These are phyloP conservation scores for Heterobasidion parviporum DNA, from an alignment of 1,284 basidiomycete species.

Conservation along the genomic window DNA sequence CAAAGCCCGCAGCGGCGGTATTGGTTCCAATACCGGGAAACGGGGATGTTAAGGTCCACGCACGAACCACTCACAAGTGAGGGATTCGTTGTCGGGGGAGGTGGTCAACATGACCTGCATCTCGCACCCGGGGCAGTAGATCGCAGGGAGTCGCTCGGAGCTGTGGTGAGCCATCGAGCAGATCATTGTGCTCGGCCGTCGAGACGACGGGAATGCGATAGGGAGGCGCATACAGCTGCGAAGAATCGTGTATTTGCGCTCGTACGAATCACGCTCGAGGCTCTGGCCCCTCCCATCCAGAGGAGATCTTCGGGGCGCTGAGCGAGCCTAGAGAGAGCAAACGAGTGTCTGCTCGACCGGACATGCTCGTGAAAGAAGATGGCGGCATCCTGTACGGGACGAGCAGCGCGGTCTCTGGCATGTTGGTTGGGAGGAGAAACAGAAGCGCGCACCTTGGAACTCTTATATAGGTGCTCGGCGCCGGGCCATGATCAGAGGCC, in stretches of 20 bases:
- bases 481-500: no score
- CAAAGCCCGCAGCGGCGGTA: no score
- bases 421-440: neutral
- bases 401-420: neutral
- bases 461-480: neutral
- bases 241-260: no score
- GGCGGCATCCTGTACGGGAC: neutral
- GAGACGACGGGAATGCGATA: neutral
- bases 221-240: neutral
- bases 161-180: neutral
- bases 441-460: neutral
- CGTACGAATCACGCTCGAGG: neutral
- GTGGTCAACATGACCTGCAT: no score
- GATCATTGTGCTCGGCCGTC: neutral
- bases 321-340: neutral
- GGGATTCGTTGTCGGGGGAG: no score
- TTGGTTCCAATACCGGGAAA: no score
- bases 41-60: no score
- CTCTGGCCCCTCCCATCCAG: neutral
- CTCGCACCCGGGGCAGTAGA: neutral
- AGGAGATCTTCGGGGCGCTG: neutral
- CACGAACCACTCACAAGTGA: no score
- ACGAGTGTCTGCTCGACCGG: neutral
- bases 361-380: neutral
- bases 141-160: neutral